Evolutionary conservation across 805 yeast genomes (phyloP).

Genomic region (Yamadazyma philogaea): DNA sequence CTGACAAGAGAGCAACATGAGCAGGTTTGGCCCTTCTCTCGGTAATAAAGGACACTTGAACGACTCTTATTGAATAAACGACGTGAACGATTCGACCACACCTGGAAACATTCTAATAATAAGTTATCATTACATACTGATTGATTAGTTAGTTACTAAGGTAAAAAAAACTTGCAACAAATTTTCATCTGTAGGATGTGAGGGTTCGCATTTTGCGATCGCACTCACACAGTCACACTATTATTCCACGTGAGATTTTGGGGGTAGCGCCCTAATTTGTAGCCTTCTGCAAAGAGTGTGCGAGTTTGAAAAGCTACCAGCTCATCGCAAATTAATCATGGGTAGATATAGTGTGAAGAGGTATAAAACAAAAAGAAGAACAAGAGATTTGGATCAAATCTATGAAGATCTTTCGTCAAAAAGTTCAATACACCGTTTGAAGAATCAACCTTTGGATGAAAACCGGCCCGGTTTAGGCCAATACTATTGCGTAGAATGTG

Average conservation of each 20-base stretch:
- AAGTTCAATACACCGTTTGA: constrained; percentile 59
- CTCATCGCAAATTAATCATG: constrained; percentile 42
- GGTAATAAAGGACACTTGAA: too few relatives aligned
- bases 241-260: neutral
- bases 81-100: neutral
- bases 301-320: constrained; percentile 1
- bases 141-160: constrained; percentile 4
- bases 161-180: constrained; percentile 3
- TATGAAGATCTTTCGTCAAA: constrained; percentile 67
- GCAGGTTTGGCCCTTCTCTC: too few relatives aligned
- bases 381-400: constrained; percentile 79
- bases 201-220: neutral
- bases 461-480: constrained; percentile 93
- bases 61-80: too few relatives aligned
- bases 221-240: constrained; percentile 4
- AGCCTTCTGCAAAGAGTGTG: neutral
- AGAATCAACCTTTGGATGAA: constrained; percentile 86
- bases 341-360: constrained; percentile 84
- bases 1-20: too few relatives aligned
- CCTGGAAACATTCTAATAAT: neutral
- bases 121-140: constrained; percentile 2
- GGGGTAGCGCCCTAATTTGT: neutral
- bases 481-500: constrained; percentile 91
- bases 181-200: neutral
- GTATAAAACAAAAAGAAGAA: constrained; percentile 87